Conservation (phyloP, 1,284 basidiomycete genomes). For the Waitea zeae region DNA sequence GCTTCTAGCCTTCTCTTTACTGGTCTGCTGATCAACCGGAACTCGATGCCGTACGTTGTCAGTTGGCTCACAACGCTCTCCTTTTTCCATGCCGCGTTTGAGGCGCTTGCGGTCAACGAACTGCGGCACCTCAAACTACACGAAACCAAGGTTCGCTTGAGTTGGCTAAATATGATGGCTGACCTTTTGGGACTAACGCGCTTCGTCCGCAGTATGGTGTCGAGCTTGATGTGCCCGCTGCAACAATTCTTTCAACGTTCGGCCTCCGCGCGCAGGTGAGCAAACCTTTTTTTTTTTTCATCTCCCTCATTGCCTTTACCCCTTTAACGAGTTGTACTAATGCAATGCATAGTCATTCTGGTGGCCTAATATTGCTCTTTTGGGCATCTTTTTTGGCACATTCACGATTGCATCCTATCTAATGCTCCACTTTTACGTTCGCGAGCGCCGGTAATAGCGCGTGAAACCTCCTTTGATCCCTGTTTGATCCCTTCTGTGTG, state of each 20-base stretch:
- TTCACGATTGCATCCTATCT: slow-evolving; percentile 67
- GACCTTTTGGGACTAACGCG: not conserved
- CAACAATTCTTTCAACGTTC: slow-evolving; percentile 80
- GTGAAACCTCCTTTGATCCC: no score
- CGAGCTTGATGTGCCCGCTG: slow-evolving; percentile 87
- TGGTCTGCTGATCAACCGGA: slow-evolving; percentile 87
- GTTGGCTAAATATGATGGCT: not conserved
- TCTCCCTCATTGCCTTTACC: not conserved
- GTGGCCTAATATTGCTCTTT: slow-evolving; percentile 81
- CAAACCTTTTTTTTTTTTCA: slow-evolving; percentile 5
- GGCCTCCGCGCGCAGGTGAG: slow-evolving; percentile 70
- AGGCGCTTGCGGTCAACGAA: slow-evolving; percentile 92
- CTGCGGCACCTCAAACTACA: slow-evolving; percentile 85
- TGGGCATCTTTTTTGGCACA: slow-evolving; percentile 68
- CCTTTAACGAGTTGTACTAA: slow-evolving; percentile 1
- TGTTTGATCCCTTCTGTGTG: no score
- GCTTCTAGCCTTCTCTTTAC: slow-evolving; percentile 74
- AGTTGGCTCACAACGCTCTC: slow-evolving; percentile 83
- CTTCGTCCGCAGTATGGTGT: slow-evolving; percentile 57
- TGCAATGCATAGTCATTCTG: slow-evolving; percentile 59
- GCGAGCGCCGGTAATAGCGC: slow-evolving; percentile 70
- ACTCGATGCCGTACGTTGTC: slow-evolving; percentile 56
- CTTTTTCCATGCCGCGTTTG: slow-evolving; percentile 98
- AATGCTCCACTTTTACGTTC: slow-evolving; percentile 75
- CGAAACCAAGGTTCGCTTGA: slow-evolving; percentile 59